Evolutionary conservation across 306 rosid species (phyloP), one percentile per base, ranked within the genome.

Genomic region (Castanea mollissima): DNA sequence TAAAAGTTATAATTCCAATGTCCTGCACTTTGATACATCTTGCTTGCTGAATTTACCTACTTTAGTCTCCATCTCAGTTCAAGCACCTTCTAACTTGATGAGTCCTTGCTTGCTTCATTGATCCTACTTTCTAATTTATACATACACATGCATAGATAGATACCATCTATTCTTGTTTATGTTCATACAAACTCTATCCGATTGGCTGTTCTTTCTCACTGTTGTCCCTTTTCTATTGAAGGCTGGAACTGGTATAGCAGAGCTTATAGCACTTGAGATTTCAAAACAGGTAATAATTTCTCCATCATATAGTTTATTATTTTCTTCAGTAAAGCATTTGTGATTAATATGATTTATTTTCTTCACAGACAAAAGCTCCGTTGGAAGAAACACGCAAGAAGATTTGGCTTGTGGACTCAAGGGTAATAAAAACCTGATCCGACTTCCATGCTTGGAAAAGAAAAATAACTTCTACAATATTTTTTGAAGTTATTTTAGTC

Each of bases 171-270:
- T 38, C 9, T 65, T 81, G 41, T 44, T 10, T 57, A 15, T 49
- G 12, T 71, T 52, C 23, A 20, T 58, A 81, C 15, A 15, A 20
- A 59, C 19, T 35, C 21, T 46, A 55, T 31, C 21, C 68, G 54
- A 74, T 74, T 58, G 67, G 79, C 38, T 41, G 56, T 14, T 65
- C 55, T 73, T 84, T 85, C 89, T 86, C 44, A 87, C 69, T 76
- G 79, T 58, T 69, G 62, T 83, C 75, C 78, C 74, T 86, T 82
- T 80, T 35, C 77, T 81, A 63, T 76, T 91, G 87, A 77, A 95
- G 99, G 99, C 99, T 84, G 99, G 99, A 87, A 95, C 99, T 58
- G 99, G 99, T 25, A 95, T 92, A 89, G 99, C 99, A 35, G 99
- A 95, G 83, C 88, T 93, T 81, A 95, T 95, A 79, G 99, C 99